Conservation (phyloP, 768 basidiomycete genomes). For the Lactarius pseudohatsudake region DNA sequence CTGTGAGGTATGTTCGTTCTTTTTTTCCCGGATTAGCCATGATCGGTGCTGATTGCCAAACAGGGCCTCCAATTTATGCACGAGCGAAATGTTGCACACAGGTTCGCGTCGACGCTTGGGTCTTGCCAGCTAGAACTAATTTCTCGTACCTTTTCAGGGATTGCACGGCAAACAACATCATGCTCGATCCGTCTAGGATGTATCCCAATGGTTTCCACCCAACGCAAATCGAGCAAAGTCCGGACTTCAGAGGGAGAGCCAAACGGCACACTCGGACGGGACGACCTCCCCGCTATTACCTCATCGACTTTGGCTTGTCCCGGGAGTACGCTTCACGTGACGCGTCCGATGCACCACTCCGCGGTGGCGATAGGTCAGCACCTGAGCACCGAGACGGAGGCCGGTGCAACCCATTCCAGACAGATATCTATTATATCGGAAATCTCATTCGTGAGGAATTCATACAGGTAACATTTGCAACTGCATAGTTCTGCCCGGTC, state of each 20-base stretch:
- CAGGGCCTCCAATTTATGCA: conserved; percentile 33
- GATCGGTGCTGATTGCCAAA: background rate
- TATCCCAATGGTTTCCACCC: conserved; percentile 25
- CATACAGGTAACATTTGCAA: conserved; percentile 21
- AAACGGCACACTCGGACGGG: conserved; percentile 32
- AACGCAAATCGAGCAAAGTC: background rate
- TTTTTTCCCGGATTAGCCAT: background rate
- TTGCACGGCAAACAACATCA: no score
- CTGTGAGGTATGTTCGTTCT: conserved; percentile 28
- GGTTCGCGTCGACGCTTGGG: no score
- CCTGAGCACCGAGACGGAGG: conserved; percentile 30
- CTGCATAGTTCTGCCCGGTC: background rate
- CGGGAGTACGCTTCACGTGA: conserved; percentile 27
- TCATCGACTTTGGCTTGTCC: conserved; percentile 37
- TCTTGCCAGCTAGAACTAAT: no score
- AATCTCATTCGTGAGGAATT: conserved; percentile 31
- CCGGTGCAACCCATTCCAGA: conserved; percentile 31
- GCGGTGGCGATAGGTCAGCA: conserved; percentile 32
- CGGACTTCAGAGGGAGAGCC: conserved; percentile 17
- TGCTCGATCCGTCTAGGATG: conserved; percentile 23
- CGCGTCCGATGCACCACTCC: conserved; percentile 28
- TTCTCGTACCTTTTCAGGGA: no score
- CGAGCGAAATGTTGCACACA: no score
- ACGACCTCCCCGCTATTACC: conserved; percentile 32
- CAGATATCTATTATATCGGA: conserved; percentile 34